Conservation (phyloP, 2,329 filamentous ascomycete genomes). For the Sporothrix luriei region DNA sequence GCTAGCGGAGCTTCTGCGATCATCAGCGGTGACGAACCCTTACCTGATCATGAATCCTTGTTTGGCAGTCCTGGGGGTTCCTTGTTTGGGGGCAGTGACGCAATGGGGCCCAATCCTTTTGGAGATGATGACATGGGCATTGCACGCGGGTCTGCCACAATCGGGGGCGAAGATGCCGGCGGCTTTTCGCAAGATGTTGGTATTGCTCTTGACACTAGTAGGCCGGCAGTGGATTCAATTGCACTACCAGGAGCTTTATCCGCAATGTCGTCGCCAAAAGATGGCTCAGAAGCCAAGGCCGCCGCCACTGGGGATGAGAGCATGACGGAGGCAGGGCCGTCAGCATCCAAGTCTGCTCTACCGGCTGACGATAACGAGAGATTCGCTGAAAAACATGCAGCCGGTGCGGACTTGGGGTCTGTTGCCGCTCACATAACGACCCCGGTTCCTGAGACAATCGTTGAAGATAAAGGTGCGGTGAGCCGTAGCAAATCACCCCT, state of each 20-base stretch:
- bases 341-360: neutral
- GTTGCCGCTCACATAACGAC: neutral
- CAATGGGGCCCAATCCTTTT: conserved; percentile 63
- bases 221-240: conserved; percentile 42
- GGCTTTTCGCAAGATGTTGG: conserved; percentile 36
- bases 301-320: neutral
- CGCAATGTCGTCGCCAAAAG: conserved; percentile 13
- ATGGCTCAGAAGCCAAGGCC: neutral
- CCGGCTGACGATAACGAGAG: neutral
- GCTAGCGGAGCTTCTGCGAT: conserved; percentile 43
- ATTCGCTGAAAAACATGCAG: neutral
- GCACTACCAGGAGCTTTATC: neutral
- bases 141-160: conserved; percentile 46
- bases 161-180: conserved; percentile 23
- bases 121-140: conserved; percentile 69
- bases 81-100: conserved; percentile 80
- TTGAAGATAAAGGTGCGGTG: neutral
- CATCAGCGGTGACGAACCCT: conserved; percentile 45
- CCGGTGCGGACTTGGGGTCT: neutral
- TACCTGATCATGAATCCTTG: conserved; percentile 72
- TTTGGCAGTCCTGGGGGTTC: conserved; percentile 83
- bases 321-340: neutral
- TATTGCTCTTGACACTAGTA: conserved; percentile 49
- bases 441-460: neutral
- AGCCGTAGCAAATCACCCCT: neutral